These are phyloP conservation scores for Phytopythium ostracodes DNA, from an alignment of 352 stramenopile species.

Conservation along the genomic window DNA sequence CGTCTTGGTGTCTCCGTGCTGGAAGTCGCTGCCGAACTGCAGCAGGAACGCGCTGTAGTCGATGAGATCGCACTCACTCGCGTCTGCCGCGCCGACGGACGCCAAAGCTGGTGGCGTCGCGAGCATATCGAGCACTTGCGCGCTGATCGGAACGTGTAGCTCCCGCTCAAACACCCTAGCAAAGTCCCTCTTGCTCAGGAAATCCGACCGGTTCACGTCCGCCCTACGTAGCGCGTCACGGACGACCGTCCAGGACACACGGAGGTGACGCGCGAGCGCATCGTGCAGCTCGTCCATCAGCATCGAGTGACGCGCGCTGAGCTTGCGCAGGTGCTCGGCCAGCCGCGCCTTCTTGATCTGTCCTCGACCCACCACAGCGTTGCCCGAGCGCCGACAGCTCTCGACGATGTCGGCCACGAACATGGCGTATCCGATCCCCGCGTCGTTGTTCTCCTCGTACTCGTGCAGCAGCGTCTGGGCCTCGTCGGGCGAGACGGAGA, in stretches of 20 bases:
- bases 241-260: constrained; percentile 47
- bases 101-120: constrained; percentile 18
- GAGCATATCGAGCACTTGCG: constrained; percentile 36
- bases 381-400: constrained; percentile 38
- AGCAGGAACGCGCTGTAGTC: constrained; percentile 68
- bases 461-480: constrained; percentile 60
- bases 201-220: constrained; percentile 29
- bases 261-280: constrained; percentile 38
- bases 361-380: constrained; percentile 25
- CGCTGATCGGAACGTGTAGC: constrained; percentile 28
- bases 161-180: constrained; percentile 23
- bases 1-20: constrained; percentile 59
- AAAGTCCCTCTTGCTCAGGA: constrained; percentile 38
- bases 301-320: constrained; percentile 43
- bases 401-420: constrained; percentile 65
- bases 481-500: constrained; percentile 47
- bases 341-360: constrained; percentile 62
- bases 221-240: constrained; percentile 45
- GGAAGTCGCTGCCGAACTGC: constrained; percentile 58
- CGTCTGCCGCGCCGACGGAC: constrained; percentile 6
- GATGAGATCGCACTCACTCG: constrained; percentile 21
- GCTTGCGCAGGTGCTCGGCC: constrained; percentile 37
- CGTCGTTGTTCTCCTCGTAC: constrained; percentile 80
- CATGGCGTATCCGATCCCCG: constrained; percentile 38
- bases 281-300: constrained; percentile 41